Evolutionary conservation across 2,329 filamentous ascomycete species (phyloP), one percentile per base, ranked within the genome.

Genomic region (Aaosphaeria pasadenensis): DNA sequence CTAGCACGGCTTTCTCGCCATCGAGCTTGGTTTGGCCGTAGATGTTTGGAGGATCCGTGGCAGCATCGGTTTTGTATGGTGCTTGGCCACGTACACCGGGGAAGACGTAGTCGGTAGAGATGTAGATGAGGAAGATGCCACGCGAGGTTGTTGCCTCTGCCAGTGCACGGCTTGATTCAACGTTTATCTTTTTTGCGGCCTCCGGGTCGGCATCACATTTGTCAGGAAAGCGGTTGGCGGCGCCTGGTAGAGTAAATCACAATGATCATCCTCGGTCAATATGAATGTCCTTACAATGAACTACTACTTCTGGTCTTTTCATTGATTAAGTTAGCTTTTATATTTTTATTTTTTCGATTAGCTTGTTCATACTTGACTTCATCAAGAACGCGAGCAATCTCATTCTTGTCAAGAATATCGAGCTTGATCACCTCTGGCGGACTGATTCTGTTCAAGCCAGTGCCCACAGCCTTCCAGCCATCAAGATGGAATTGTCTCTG

Each of bases 211-310:
- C 80, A 59, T 91, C 87, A 63, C 91, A 92, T 65, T 87, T 87
- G 71, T 96, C 91, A 2, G 91, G 91, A 62, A 87, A 95, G 52
- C 89, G 84, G 70, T 95, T 91, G 41, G 91, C 91, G 38, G 91
- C 91, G 65, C 88, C 88, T 91, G 53, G 28, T 36, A 13, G 13
- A 30, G 38, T 39, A n/a, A 36, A 36, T 36, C 41, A 5, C 5
- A 39, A 31, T 5, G 6, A 31, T 39, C 29, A 33, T 30, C 11
- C 7, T 31, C 29, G 7, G 35, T 38, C 28, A 13, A 43, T 7
- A 30, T 51, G 58, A 43, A 38, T 40, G 41, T 6, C 60, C 83
- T 67, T 71, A 90, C 89, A 92, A 68, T 95, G 90, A 33, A 95
- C 81, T 40, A 95, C 83, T 45, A 88, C 89, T 51, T 86, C 74